Base-by-base conservation (phyloP, 2,329 filamentous ascomycete genomes). In the Cladophialophora exuberans region DNA sequence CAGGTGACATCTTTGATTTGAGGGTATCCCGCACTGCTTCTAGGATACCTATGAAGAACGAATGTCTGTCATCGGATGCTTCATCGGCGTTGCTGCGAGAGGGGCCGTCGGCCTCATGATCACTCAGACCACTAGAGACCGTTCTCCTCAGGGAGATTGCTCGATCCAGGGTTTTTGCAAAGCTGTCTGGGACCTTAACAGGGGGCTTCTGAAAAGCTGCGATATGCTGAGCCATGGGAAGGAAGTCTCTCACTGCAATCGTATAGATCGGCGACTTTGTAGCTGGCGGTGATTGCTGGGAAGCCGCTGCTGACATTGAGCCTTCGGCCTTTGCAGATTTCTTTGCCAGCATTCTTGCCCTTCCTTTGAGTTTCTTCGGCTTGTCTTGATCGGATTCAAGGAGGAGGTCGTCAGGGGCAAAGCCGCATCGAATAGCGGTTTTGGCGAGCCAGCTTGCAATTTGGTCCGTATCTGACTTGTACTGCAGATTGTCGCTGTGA, bases 381-480 rank as follows among this genome's bases (percentile, higher is more conserved):
- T 39, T 39, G 28, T 41, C 28, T 6, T 20, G 20, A 6, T 44
- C 20, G 9, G 30, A 13, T 9, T 17, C 31, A 9, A n/a, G 5
- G 18, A 52, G 36, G 6, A 42, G 30, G 35, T 44, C n/a, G 18
- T 28, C 11, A 6, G 51, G n/a, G n/a, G n/a, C 15, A 45, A 64
- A 66, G 17, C 67, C 67, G 41, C 59, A 63, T 45, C 46, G 33
- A 41, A 51, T 59, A 9, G 68, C 66, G 11, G 66, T 67, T 2
- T 28, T 60, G 11, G 60, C 64, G 2, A 70, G 64, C 66, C 66
- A 70, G 49, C 54, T 48, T 17, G 64, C 65, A 13, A 70, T 62
- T 11, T 46, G 42, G 36, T 68, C 46, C 3, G 64, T 68, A 52
- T 68, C 66, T 26, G 57, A 36, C 43, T 67, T 70, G 61, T 68